These are phyloP conservation scores for Pyrenochaeta sp. DNA, from an alignment of 2,329 filamentous ascomycete genomes.

Conservation along the genomic window DNA sequence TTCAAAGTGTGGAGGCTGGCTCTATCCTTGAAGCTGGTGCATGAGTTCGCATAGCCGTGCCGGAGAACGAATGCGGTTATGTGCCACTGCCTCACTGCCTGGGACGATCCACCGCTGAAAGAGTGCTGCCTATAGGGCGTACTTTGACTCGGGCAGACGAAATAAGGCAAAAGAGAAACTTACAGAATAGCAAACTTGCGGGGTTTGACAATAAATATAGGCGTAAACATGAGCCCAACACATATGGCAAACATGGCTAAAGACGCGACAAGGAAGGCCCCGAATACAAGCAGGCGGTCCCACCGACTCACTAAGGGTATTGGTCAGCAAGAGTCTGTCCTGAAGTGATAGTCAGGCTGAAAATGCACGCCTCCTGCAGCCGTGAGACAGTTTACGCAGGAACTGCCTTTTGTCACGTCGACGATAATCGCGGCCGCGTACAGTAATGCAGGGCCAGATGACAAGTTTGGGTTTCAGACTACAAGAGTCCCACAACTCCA, in stretches of 20 bases:
- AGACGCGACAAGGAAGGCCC: slow-evolving; percentile 53
- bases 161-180: slow-evolving; percentile 62
- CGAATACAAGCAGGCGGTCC: slow-evolving; percentile 94
- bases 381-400: slow-evolving; percentile 51
- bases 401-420: slow-evolving; percentile 49
- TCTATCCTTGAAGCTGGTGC: slow-evolving; percentile 20
- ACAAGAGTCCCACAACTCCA: slow-evolving; percentile 10
- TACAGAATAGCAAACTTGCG: slow-evolving; percentile 97
- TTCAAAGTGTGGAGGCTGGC: slow-evolving; percentile 17
- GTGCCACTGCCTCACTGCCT: slow-evolving; percentile 37
- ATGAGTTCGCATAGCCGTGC: slow-evolving; percentile 42
- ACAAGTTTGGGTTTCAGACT: slow-evolving; percentile 21
- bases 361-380: slow-evolving; percentile 49
- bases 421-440: slow-evolving; percentile 30
- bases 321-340: slow-evolving; percentile 41
- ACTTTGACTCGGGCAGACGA: slow-evolving; percentile 18
- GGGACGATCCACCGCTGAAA: slow-evolving; percentile 19
- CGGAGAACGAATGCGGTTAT: slow-evolving; percentile 31
- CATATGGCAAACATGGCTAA: slow-evolving; percentile 91
- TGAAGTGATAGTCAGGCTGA: slow-evolving; percentile 30
- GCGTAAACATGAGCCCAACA: slow-evolving; percentile 82
- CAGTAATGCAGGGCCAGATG: slow-evolving; percentile 36
- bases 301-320: slow-evolving; percentile 82
- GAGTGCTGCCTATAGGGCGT: slow-evolving; percentile 28
- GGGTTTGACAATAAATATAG: slow-evolving; percentile 76